Evolutionary conservation across 2,329 filamentous ascomycete species (phyloP).

Genomic region (Talaromyces piceae): DNA sequence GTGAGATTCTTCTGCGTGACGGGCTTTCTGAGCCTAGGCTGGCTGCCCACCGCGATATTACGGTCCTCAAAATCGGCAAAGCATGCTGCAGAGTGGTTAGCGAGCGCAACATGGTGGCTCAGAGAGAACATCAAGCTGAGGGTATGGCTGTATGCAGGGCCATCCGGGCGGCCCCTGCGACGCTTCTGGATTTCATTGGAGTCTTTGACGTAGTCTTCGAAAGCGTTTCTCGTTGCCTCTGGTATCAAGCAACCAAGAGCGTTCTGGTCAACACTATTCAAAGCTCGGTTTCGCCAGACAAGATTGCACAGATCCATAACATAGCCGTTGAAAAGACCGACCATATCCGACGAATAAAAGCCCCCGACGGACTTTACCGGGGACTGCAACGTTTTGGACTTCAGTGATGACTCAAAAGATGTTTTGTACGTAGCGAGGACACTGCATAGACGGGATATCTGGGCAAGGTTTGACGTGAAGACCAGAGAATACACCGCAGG

Average conservation of each 20-base stretch:
- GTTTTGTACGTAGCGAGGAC: slow-evolving; percentile 66
- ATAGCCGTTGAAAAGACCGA: slow-evolving; percentile 70
- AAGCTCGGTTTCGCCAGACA: slow-evolving; percentile 68
- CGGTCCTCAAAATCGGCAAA: slow-evolving; percentile 43
- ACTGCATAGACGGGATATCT: slow-evolving; percentile 60
- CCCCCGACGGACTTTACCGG: slow-evolving; percentile 22
- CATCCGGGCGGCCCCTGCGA: slow-evolving; percentile 21
- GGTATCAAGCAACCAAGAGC: slow-evolving; percentile 48
- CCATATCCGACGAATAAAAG: slow-evolving; percentile 52
- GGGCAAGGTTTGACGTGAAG: slow-evolving; percentile 57
- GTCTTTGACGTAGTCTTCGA: slow-evolving; percentile 36
- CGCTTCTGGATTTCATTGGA: slow-evolving; percentile 28
- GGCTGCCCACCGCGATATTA: slow-evolving; percentile 11
- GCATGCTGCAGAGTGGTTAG: slow-evolving; percentile 40
- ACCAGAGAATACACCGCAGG: slow-evolving; percentile 63
- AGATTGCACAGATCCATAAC: slow-evolving; percentile 84
- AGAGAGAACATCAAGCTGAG: slow-evolving; percentile 41
- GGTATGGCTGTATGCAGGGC: slow-evolving; percentile 22
- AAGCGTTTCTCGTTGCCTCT: slow-evolving; percentile 34
- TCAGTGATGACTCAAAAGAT: slow-evolving; percentile 59
- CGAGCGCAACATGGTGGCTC: slow-evolving; percentile 40
- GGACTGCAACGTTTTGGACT: slow-evolving; percentile 28
- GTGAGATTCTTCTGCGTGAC: slow-evolving; percentile 61
- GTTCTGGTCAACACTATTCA: slow-evolving; percentile 58
- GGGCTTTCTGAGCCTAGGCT: slow-evolving; percentile 39